Base-by-base conservation (phyloP, 139 green algal species). In the Asterochloris sp. region DNA sequence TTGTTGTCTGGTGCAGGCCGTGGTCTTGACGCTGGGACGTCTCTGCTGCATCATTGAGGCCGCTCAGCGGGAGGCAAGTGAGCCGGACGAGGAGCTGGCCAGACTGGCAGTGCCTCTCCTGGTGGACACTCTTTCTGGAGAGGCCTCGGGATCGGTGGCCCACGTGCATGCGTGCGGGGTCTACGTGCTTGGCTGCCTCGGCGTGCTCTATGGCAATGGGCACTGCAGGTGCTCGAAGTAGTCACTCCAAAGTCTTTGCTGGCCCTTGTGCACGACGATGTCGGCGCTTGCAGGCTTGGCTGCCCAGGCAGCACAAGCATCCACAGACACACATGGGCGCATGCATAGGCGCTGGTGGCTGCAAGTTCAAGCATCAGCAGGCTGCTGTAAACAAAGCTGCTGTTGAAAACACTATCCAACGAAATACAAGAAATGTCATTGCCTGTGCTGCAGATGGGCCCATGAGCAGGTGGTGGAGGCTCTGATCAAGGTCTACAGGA, bases 401-500 rank as follows among this genome's bases (percentile, higher is more conserved):
- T 54, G 38, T 6, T 54, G 38, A 54, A 54, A 10, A 10, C 4
- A 54, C 2, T 2, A 54, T 54, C 38, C 38, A 54, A 6, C 2
- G 38, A 54, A 6, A 54, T 54, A 54, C 38, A 54, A 6, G 6
- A 54, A 6, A 6, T 6, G 6, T 54, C 38, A 54, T 54, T 54
- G 38, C 38, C 6, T 54, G 12, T 66, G 26, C 23, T 84, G 75
- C 73, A 81, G 77, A 47, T 92, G 88, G 88, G 89, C 76, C 11
- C 89, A 88, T 69, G 80, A 89, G 67, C 83, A 82, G 27, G 86
- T 90, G 21, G 75, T 90, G 2, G 89, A 91, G 24, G 77, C 86
- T n/a, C 80, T 92, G 19, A 75, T 88, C 76, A 92, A 92, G 79
- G 82, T 92, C 11, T 92, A 92, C 81, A 89, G 88, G 73, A 84